Evolutionary conservation across 176 grass and related monocot genomes (phyloP).

Genomic region (Musa schizocarpa): DNA sequence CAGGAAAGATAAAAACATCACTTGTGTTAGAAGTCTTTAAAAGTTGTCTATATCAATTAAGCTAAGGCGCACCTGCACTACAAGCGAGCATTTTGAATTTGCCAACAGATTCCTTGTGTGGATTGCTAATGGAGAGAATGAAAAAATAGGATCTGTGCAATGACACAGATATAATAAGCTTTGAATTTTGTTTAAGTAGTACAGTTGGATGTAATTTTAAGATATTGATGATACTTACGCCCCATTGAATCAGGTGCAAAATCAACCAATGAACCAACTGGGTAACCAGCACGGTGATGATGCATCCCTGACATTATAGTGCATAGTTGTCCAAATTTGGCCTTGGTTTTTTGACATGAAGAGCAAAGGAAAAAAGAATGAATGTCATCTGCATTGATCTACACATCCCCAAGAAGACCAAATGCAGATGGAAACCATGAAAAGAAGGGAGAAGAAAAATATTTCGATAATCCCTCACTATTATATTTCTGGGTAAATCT

Average conservation of each 20-base stretch:
- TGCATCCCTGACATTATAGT: slow-evolving; percentile 93
- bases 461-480: background rate
- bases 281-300: slow-evolving; percentile 69
- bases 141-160: slow-evolving; percentile 83
- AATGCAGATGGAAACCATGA: background rate
- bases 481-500: background rate
- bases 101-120: slow-evolving; percentile 88
- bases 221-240: slow-evolving; percentile 49
- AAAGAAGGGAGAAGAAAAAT: background rate
- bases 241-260: slow-evolving; percentile 81
- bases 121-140: slow-evolving; percentile 81
- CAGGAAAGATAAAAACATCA: too few relatives aligned
- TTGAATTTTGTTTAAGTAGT: background rate
- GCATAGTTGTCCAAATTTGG: slow-evolving; percentile 77
- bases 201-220: background rate
- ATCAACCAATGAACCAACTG: slow-evolving; percentile 94
- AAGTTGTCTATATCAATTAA: background rate
- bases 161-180: background rate
- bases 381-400: background rate
- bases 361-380: background rate
- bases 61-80: slow-evolving; percentile 55
- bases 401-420: background rate
- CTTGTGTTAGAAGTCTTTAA: background rate
- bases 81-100: slow-evolving; percentile 76
- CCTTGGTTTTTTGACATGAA: slow-evolving; percentile 22